phyloP scores from a whole-genome alignment of 2,329 filamentous ascomycete species.

The Xylariaceae sp. region DNA sequence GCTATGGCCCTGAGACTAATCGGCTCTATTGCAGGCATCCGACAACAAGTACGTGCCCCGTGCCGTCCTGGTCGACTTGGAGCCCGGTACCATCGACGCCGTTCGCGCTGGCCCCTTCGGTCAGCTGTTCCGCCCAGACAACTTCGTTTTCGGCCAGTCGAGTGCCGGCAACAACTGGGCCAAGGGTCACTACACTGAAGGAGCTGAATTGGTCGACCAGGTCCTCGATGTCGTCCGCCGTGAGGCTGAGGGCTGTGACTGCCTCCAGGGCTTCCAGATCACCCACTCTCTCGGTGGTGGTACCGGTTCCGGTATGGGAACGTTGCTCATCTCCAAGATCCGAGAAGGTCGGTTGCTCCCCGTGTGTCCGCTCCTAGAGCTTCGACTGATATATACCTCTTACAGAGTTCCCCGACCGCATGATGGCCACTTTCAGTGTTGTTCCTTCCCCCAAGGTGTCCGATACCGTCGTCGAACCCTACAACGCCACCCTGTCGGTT shows the following conservation, averaged over 20 bases:
- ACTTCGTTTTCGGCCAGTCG: conserved; percentile 99
- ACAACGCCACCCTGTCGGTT: conserved; percentile 98
- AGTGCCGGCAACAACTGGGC: conserved; percentile 99
- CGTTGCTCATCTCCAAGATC: conserved; percentile 99
- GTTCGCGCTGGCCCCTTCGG: conserved; percentile 97
- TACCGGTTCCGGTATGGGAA: conserved; percentile 99
- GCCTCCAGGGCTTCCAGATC: conserved; percentile 99
- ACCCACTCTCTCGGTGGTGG: conserved; percentile 99
- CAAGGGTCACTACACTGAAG: conserved; percentile 99
- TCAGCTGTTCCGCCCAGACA: conserved; percentile 98
- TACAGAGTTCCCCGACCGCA: conserved; percentile 94
- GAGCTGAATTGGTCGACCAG: conserved; percentile 96
- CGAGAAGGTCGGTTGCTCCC: conserved; percentile 55
- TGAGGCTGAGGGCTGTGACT: conserved; percentile 98
- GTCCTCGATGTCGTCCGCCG: conserved; percentile 98
- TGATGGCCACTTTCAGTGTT: conserved; percentile 99
- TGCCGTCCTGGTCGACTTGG: conserved; percentile 97
- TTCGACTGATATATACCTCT: background rate
- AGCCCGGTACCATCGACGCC: conserved; percentile 99
- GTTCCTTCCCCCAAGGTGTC: conserved; percentile 99
- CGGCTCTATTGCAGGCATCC: conserved; percentile 58
- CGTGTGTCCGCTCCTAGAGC: background rate
- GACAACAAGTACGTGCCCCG: conserved; percentile 99
- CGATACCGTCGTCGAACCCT: conserved; percentile 98
- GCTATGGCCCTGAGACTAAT: background rate